Conservation (phyloP, 192 early-diverging fungal species). For the Coemansia sp. region DNA sequence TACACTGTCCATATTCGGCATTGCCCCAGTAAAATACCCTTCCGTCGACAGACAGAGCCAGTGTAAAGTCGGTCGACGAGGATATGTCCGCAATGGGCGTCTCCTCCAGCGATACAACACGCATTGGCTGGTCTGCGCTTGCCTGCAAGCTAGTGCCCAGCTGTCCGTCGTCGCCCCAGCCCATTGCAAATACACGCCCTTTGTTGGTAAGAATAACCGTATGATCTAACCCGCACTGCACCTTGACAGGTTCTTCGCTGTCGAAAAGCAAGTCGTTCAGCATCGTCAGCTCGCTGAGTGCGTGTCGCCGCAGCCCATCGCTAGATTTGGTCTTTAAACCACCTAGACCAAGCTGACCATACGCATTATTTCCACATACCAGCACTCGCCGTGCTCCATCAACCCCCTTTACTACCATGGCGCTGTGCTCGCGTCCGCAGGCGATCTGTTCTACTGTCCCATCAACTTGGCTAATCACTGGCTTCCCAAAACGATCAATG, state of each 20-base stretch:
- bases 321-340: not conserved
- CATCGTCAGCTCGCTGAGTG: conserved; percentile 5
- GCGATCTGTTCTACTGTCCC: conserved; percentile 49
- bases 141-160: conserved; percentile 58
- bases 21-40: conserved; percentile 72
- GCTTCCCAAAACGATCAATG: not conserved
- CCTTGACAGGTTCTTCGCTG: conserved; percentile 44
- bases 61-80: conserved; percentile 66
- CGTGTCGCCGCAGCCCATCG: not conserved
- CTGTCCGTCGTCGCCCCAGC: conserved; percentile 77
- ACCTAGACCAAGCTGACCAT: conserved; percentile 64
- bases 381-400: conserved; percentile 25
- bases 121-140: conserved; percentile 47
- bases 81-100: conserved; percentile 53
- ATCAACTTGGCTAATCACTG: conserved; percentile 14
- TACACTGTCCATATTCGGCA: conserved; percentile 72
- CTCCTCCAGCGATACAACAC: conserved; percentile 47
- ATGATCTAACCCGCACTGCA: conserved; percentile 70
- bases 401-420: conserved; percentile 42
- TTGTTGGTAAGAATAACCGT: conserved; percentile 59
- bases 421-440: conserved; percentile 69
- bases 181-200: conserved; percentile 63
- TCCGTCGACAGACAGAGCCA: conserved; percentile 55
- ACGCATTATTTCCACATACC: conserved; percentile 66
- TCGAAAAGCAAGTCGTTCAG: conserved; percentile 20